phyloP scores from a whole-genome alignment of 1,284 basidiomycete genomes.

The Leccinum subspadiceum region DNA sequence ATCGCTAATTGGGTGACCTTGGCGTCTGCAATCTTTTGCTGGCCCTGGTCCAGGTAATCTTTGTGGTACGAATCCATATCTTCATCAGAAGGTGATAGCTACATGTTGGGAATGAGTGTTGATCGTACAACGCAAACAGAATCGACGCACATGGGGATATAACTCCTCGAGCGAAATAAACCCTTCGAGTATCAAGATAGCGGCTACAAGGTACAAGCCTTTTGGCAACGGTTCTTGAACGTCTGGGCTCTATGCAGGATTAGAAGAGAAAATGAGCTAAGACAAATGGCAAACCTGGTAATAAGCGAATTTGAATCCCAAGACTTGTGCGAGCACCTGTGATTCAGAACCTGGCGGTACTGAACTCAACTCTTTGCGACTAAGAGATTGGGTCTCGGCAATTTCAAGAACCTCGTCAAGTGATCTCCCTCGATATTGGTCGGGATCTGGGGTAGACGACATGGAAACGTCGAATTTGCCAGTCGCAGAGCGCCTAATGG shows the following conservation, averaged over 20 bases:
- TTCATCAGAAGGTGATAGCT: constrained; percentile 76
- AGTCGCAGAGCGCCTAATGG: constrained; percentile 35
- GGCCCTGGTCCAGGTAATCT: constrained; percentile 67
- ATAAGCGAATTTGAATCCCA: constrained; percentile 94
- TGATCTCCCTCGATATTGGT: constrained; percentile 53
- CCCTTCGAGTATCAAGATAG: constrained; percentile 85
- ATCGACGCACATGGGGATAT: constrained; percentile 74
- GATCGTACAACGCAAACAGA: background rate
- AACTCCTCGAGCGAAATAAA: constrained; percentile 85
- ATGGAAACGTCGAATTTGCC: constrained; percentile 33
- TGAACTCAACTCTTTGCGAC: constrained; percentile 15
- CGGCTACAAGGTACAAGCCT: constrained; percentile 79
- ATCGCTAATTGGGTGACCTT: constrained; percentile 83
- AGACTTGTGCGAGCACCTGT: constrained; percentile 81
- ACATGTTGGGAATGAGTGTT: constrained; percentile 5
- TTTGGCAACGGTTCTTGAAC: constrained; percentile 62
- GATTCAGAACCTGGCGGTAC: constrained; percentile 36
- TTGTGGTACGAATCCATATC: constrained; percentile 70
- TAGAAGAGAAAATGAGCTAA: constrained; percentile 9
- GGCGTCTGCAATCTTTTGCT: constrained; percentile 62
- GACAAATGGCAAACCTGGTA: constrained; percentile 64
- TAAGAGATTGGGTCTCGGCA: constrained; percentile 39
- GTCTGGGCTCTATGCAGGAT: constrained; percentile 48
- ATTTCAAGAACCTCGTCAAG: constrained; percentile 64
- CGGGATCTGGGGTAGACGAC: constrained; percentile 39